These are phyloP conservation scores for Cocos nucifera DNA, from an alignment of 176 grass and related monocot species.

Conservation along the genomic window DNA sequence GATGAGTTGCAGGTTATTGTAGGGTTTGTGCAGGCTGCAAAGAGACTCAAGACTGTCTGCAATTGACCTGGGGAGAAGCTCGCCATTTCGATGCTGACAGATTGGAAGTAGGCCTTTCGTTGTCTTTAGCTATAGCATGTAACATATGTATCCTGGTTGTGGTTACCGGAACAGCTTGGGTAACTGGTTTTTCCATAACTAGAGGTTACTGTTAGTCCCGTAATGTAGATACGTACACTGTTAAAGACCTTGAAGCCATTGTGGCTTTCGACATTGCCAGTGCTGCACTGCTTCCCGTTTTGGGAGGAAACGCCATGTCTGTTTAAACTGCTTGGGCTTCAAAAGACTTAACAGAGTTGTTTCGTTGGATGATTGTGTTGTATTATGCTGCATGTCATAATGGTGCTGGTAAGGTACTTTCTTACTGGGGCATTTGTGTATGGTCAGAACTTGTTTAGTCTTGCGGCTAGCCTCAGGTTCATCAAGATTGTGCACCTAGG, in stretches of 20 bases:
- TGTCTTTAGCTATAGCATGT: slow-evolving; percentile 4
- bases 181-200: not conserved
- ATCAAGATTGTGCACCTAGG: no score
- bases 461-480: no score
- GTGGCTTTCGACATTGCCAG: not conserved
- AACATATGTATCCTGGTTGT: slow-evolving; percentile 8
- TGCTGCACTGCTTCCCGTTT: not conserved
- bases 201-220: slow-evolving; percentile 1
- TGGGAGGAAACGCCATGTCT: not conserved
- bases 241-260: slow-evolving; percentile 2
- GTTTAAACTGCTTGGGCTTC: not conserved
- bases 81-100: not conserved
- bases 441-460: no score
- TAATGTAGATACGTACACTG: slow-evolving; percentile 9
- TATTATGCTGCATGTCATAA: no score
- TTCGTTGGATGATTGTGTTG: no score
- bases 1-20: slow-evolving; percentile 28
- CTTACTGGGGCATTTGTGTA: no score
- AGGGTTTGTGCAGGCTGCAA: slow-evolving; percentile 24
- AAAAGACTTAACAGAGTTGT: no score
- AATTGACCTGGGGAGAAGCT: slow-evolving; percentile 5
- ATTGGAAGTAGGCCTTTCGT: not conserved
- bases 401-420: no score
- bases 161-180: slow-evolving; percentile 1
- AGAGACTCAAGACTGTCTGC: slow-evolving; percentile 20